Evolutionary conservation across 176 grass and related monocot genomes (phyloP), one percentile per base, ranked within the genome.

Genomic region (Alloteropsis semialata): DNA sequence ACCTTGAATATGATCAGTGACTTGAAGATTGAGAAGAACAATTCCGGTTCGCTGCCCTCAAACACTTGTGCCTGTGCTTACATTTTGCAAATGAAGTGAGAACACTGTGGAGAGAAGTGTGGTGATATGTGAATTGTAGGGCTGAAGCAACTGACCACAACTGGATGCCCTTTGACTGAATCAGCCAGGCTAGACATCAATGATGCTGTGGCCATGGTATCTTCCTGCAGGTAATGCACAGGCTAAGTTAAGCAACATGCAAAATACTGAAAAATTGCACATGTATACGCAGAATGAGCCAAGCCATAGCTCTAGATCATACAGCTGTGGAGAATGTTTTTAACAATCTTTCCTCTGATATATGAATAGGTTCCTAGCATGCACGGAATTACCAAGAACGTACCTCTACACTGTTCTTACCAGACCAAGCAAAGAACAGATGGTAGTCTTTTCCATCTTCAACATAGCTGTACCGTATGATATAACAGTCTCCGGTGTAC

Each of bases 1-100:
- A 97, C 95, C 95, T 90, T 98, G 78, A 88, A 92, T 84, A 92
- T 62, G 38, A 95, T 93, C 71, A 98, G 58, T 68, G 86, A 91
- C 61, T 90, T 90, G 78, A 98, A 98, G 56, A 88, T 58, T 54
- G 80, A 87, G 79, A 98, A 93, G 74, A 98, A 95, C 5, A 88
- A 72, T 46, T 89, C 74, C 5, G 95, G 92, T 83, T 98, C 95
- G 81, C 80, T 83, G 45, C 87, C 86, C 80, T 98, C 92, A 37
- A 81, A 84, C 29, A 98, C 84, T 45, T 90, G 90, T 41, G 88
- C 90, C 92, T 98, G 71, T 22, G 84, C 82, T 71, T 42, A 25
- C 58, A 43, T 69, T 74, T 84, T 67, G 21, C 34, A 85, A 69
- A 75, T 75, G 1, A 73, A 80, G 4, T 69, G 61, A 88, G 12